Conservation (phyloP, 208 protist genomes). For the Herpetomonas muscarum region DNA sequence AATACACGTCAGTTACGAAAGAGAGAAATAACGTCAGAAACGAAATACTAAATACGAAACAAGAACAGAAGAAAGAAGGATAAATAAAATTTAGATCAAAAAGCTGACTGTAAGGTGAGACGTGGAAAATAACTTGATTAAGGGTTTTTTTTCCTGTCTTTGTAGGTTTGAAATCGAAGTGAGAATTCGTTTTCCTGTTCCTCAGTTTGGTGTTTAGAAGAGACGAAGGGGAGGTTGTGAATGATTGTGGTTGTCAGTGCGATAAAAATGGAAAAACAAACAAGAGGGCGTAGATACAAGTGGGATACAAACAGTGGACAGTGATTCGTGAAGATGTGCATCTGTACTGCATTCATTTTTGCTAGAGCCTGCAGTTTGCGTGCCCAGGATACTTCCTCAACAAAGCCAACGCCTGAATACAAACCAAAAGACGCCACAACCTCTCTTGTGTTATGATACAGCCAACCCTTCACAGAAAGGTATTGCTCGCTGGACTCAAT, state of each 20-base stretch:
- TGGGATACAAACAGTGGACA: conserved; percentile 3
- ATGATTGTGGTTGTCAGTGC: background rate
- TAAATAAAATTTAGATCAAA: background rate
- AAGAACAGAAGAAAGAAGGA: background rate
- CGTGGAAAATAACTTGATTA: background rate
- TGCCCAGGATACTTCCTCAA: no score
- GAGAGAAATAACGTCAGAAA: background rate
- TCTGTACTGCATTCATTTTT: no score
- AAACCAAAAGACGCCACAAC: no score
- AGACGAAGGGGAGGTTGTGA: background rate
- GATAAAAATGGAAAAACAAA: conserved; percentile 4
- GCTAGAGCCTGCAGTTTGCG: no score
- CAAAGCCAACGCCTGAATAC: no score
- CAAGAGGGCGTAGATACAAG: background rate
- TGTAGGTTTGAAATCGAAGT: no score
- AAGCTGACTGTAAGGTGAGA: background rate
- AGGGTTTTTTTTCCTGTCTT: background rate
- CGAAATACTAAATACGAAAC: conserved; percentile 2
- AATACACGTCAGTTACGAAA: background rate
- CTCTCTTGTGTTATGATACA: no score
- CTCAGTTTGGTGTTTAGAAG: background rate
- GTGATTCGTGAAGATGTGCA: no score
- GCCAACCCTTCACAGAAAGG: no score
- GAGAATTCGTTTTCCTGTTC: no score
- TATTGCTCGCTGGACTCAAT: no score